Conservation (phyloP, 768 basidiomycete genomes). For the Paxillus rubicundulus region DNA sequence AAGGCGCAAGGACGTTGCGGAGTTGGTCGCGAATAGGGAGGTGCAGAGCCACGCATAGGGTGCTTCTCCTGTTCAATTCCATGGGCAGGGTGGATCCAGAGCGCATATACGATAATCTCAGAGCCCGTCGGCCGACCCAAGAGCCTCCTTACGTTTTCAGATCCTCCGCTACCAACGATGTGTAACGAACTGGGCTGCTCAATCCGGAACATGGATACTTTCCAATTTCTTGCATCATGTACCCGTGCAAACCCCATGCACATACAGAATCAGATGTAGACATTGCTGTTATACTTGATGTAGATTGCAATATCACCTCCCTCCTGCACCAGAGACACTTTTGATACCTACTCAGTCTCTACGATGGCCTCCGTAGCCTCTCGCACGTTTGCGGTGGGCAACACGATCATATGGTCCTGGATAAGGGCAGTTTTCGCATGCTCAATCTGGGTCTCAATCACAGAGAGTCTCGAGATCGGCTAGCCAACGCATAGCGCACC, state of each 20-base stretch:
- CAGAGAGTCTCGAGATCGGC: slow-evolving; percentile 79
- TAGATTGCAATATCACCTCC: too few species aligned
- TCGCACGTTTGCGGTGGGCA: slow-evolving; percentile 55
- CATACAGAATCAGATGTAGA: neutral
- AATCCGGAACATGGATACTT: too few species aligned
- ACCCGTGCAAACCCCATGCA: neutral
- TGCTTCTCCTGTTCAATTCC: neutral
- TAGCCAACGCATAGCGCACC: slow-evolving; percentile 26
- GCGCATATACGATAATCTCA: too few species aligned
- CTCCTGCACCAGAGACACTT: neutral
- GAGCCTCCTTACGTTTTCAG: too few species aligned
- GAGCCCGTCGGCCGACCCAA: too few species aligned
- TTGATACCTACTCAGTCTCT: slow-evolving; percentile 10
- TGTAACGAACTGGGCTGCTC: too few species aligned
- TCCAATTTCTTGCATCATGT: too few species aligned
- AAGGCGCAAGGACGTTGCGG: slow-evolving; percentile 46
- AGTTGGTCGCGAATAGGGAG: neutral
- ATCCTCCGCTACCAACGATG: too few species aligned
- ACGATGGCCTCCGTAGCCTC: slow-evolving; percentile 52
- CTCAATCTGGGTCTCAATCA: slow-evolving; percentile 63
- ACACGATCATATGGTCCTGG: slow-evolving; percentile 54
- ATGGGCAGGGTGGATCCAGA: too few species aligned
- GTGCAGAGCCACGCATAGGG: neutral
- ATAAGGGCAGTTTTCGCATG: slow-evolving; percentile 53
- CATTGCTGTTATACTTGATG: neutral